These are phyloP conservation scores for Cucurbita ficifolia DNA, from an alignment of 306 rosid species.

Conservation along the genomic window DNA sequence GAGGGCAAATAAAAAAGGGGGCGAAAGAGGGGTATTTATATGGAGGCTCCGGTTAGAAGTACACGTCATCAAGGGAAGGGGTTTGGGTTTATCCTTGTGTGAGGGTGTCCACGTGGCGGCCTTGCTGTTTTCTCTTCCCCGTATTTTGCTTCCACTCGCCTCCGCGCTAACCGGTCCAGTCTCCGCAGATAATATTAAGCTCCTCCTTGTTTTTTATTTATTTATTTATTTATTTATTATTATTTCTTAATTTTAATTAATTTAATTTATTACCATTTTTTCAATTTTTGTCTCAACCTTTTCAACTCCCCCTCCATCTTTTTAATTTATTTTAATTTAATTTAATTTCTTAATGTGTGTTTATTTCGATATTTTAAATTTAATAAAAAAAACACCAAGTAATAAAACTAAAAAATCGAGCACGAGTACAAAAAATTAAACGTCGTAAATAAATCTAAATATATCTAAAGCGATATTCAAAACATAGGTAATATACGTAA, in stretches of 20 bases:
- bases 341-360: too few relatives aligned
- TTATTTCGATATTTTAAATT: too few relatives aligned
- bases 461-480: too few relatives aligned
- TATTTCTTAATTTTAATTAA: too few relatives aligned
- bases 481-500: too few relatives aligned
- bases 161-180: neutral
- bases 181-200: neutral
- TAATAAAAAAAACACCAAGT: too few relatives aligned
- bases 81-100: slow-evolving; percentile 1
- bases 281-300: neutral
- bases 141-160: slow-evolving; percentile 1
- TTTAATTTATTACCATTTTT: neutral
- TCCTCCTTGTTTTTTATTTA: neutral
- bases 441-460: too few relatives aligned
- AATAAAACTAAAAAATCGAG: too few relatives aligned
- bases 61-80: slow-evolving; percentile 30
- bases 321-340: neutral
- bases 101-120: slow-evolving; percentile 13
- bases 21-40: slow-evolving; percentile 23
- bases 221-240: too few relatives aligned
- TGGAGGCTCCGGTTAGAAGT: slow-evolving; percentile 39
- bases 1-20: slow-evolving; percentile 5
- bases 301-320: neutral
- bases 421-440: too few relatives aligned
- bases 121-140: neutral